Conservation (phyloP, 345 rosid species). For the Salix suchowensis region DNA sequence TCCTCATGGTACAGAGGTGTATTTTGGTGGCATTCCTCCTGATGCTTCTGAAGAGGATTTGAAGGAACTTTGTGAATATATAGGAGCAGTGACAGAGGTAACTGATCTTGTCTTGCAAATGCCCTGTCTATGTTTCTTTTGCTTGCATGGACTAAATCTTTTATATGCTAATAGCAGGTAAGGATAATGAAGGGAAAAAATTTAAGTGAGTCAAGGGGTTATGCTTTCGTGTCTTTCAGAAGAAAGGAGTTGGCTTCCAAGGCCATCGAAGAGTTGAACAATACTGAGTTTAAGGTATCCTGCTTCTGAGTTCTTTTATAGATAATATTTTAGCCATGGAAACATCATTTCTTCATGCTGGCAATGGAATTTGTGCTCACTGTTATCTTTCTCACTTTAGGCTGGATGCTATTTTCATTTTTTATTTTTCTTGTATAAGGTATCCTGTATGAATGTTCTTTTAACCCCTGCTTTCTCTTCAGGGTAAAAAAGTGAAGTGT, state of each 20-base stretch:
- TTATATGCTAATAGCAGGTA: too few species aligned
- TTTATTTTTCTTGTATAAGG: neutral
- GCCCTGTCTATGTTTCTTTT: too few species aligned
- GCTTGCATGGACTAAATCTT: too few species aligned
- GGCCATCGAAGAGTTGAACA: conserved; percentile 30
- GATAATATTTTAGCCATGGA: neutral
- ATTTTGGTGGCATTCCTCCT: too few species aligned
- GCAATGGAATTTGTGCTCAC: neutral
- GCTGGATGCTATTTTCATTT: neutral
- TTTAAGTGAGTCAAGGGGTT: conserved; percentile 13
- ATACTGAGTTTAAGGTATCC: conserved; percentile 25
- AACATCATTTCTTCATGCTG: conserved; percentile 1
- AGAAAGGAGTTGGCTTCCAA: conserved; percentile 31
- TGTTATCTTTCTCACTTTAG: neutral
- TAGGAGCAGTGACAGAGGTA: too few species aligned
- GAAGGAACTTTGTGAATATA: too few species aligned
- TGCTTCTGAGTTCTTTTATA: neutral
- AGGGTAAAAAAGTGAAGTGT: conserved; percentile 24
- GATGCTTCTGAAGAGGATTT: too few species aligned
- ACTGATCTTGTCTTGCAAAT: too few species aligned
- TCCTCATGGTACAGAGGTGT: too few species aligned
- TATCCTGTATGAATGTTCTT: neutral
- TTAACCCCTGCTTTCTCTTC: neutral
- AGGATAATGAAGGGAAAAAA: too few species aligned
- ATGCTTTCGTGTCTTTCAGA: conserved; percentile 30